Evolutionary conservation across 768 basidiomycete species (phyloP).

Genomic region (Mycena capillaripes): DNA sequence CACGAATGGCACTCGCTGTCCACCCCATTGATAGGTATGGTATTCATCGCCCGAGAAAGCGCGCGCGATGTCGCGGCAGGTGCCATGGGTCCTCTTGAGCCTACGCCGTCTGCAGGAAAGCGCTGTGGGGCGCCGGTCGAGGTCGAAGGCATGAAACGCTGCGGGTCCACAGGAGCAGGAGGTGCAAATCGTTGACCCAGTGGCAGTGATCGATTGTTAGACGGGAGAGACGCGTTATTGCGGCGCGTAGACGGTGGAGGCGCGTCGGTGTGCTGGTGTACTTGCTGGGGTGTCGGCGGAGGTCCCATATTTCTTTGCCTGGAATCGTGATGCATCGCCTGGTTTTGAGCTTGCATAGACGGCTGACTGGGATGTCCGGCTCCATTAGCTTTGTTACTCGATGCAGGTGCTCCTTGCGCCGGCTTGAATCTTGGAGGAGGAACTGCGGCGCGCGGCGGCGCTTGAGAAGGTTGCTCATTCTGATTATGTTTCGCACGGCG

Average conservation of each 20-base stretch:
- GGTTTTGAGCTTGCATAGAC: conserved; percentile 29
- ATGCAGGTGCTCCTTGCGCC: conserved; percentile 28
- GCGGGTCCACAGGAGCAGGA: conserved; percentile 36
- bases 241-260: conserved; percentile 33
- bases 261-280: conserved; percentile 43
- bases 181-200: conserved; percentile 47
- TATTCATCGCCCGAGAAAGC: conserved; percentile 41
- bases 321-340: conserved; percentile 34
- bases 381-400: conserved; percentile 33
- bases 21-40: conserved; percentile 36
- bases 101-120: conserved; percentile 30
- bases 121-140: conserved; percentile 41
- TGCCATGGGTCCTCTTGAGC: conserved; percentile 22
- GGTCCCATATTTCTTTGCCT: conserved; percentile 62
- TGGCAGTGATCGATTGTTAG: conserved; percentile 47
- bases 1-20: conserved; percentile 70
- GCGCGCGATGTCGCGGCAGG: conserved; percentile 39
- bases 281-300: conserved; percentile 63
- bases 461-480: conserved; percentile 39
- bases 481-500: conserved; percentile 48
- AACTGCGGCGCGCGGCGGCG: conserved; percentile 33
- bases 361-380: conserved; percentile 20
- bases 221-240: conserved; percentile 19
- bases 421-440: conserved; percentile 45
- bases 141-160: conserved; percentile 30